Evolutionary conservation across 139 green algal species (phyloP).

Genomic region (Coelastrella sp.): DNA sequence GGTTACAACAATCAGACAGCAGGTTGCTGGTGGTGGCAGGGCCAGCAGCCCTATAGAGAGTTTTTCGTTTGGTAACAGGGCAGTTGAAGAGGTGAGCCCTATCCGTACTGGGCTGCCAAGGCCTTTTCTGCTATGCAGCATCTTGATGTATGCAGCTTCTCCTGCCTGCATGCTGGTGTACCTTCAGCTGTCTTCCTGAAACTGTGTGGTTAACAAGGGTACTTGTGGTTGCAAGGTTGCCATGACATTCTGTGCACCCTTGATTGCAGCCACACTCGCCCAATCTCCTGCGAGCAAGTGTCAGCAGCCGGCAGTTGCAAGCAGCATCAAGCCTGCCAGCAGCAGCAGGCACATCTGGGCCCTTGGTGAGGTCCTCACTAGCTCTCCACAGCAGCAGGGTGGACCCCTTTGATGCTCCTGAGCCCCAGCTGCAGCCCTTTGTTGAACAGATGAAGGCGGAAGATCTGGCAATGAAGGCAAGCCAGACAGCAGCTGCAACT

Average conservation of each 20-base stretch:
- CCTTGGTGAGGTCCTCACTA: conserved; percentile 21
- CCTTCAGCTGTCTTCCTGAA: not conserved
- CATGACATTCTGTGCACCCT: not conserved
- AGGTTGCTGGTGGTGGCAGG: not conserved
- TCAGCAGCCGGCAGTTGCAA: conserved; percentile 1
- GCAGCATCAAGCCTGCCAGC: not conserved
- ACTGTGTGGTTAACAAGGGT: not conserved
- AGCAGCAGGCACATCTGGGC: not conserved
- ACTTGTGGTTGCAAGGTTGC: too few species aligned
- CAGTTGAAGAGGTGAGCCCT: conserved; percentile 12
- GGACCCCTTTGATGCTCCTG: conserved; percentile 37
- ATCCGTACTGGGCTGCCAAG: too few species aligned
- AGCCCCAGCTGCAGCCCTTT: conserved; percentile 25
- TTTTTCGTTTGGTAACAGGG: conserved; percentile 36
- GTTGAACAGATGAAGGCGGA: conserved; percentile 29
- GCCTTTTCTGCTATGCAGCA: not conserved
- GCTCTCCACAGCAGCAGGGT: not conserved
- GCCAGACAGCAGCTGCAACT: not conserved
- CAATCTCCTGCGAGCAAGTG: conserved; percentile 20
- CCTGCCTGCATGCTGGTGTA: not conserved
- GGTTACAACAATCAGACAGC: not conserved
- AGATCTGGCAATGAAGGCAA: conserved; percentile 19
- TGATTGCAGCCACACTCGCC: conserved; percentile 20
- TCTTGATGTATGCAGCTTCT: not conserved
- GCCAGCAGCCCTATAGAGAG: conserved; percentile 8